phyloP scores from a whole-genome alignment of 148 eudicot species.

The Talinum fruticosum region DNA sequence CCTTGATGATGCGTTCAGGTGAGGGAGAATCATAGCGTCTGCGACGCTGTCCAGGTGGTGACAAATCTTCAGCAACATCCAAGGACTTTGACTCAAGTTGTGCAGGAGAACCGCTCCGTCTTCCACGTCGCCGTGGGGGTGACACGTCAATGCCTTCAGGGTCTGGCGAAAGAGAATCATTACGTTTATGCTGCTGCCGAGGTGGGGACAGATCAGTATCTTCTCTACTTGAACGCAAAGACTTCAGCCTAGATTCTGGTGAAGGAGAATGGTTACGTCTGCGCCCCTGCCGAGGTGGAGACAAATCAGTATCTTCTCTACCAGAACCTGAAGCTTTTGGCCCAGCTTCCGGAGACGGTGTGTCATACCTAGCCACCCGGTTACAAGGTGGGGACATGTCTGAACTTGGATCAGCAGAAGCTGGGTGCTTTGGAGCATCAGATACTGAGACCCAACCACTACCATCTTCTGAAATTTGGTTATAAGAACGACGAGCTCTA shows the following conservation, averaged over 20 bases:
- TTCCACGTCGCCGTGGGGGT: neutral
- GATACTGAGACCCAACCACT: conserved; percentile 90
- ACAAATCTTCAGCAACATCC: conserved; percentile 25
- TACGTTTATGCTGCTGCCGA: conserved; percentile 31
- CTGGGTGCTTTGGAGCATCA: conserved; percentile 31
- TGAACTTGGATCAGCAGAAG: conserved; percentile 22
- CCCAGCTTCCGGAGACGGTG: conserved; percentile 45
- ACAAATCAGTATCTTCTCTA: conserved; percentile 38
- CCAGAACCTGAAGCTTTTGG: conserved; percentile 24
- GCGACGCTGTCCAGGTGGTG: conserved; percentile 42
- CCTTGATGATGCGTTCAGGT: conserved; percentile 24
- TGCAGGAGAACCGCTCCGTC: neutral
- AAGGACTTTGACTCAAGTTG: no score
- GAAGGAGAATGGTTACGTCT: conserved; percentile 29
- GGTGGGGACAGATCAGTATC: conserved; percentile 7
- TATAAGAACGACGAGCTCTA: conserved; percentile 54
- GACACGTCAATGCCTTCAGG: neutral
- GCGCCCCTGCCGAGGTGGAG: conserved; percentile 42
- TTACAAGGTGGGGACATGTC: conserved; percentile 64
- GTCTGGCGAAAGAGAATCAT: conserved; percentile 28
- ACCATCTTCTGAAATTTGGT: conserved; percentile 86
- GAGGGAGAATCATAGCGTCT: conserved; percentile 35
- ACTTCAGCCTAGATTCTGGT: conserved; percentile 24
- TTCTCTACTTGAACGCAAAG: conserved; percentile 2
- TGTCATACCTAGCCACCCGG: conserved; percentile 24